Conservation (phyloP, 345 rosid species). For the Ceriops decandra region DNA sequence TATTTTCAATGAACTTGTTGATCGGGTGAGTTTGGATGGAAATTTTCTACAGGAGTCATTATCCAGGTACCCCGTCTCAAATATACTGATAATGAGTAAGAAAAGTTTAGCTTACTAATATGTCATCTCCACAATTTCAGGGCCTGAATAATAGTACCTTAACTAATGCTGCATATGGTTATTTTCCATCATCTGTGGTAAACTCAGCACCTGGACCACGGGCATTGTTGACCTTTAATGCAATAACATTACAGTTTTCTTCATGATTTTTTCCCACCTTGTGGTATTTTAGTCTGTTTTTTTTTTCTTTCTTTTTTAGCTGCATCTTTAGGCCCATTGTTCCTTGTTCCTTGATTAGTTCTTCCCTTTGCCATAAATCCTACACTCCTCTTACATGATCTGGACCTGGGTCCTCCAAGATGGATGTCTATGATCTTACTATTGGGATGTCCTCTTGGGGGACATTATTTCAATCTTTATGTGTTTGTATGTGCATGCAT, state of each 20-base stretch:
- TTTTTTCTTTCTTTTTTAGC: too few relatives aligned
- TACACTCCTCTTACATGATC: too few relatives aligned
- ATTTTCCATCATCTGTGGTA: not conserved
- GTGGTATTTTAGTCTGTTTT: not conserved
- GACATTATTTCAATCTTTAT: too few relatives aligned
- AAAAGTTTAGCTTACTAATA: conserved; percentile 1
- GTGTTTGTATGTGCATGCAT: too few relatives aligned
- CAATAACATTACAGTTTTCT: not conserved
- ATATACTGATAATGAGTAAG: not conserved
- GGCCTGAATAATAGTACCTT: not conserved
- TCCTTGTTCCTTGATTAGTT: too few relatives aligned
- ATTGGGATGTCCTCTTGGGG: too few relatives aligned
- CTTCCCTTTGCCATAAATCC: too few relatives aligned
- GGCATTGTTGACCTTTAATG: not conserved
- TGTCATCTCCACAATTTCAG: not conserved
- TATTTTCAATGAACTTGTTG: conserved; percentile 83
- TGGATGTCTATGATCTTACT: too few relatives aligned
- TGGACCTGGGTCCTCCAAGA: too few relatives aligned
- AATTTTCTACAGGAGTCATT: conserved; percentile 74
- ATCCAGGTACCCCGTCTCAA: conserved; percentile 49
- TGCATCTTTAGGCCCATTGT: too few relatives aligned
- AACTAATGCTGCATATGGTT: not conserved
- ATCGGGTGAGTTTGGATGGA: conserved; percentile 94
- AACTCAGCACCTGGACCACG: not conserved
- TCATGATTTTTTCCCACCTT: too few relatives aligned